A percentile compares a stretch with the other conserved stretches of the same genome.
These are phyloP conservation scores for maize (Zea mays) DNA, from an alignment of 176 grass and related monocot species.

Conservation along the genomic window DNA sequence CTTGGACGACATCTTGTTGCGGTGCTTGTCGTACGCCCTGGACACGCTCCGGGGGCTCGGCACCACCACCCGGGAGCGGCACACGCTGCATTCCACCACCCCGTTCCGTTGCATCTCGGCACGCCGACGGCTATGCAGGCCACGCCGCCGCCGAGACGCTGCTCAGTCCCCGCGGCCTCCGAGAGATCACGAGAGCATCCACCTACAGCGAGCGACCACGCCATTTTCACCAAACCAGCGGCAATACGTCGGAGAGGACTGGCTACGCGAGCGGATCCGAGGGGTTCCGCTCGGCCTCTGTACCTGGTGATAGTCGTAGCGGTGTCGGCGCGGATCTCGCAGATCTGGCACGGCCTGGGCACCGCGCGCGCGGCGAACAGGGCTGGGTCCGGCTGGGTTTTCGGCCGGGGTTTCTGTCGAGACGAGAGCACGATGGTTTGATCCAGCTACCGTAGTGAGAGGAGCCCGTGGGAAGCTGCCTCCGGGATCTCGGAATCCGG, in stretches of 20 bases:
- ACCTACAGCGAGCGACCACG: constrained; percentile 24
- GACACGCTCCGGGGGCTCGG: constrained; percentile 80
- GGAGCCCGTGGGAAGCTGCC: constrained; percentile 14
- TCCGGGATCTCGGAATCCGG: constrained; percentile 48
- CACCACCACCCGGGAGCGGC: constrained; percentile 72
- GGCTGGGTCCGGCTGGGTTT: background rate
- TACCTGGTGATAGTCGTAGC: constrained; percentile 35
- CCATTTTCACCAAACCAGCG: constrained; percentile 20
- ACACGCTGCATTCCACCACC: constrained; percentile 75
- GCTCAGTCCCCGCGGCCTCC: constrained; percentile 4
- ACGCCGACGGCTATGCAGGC: background rate
- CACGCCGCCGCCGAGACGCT: constrained; percentile 33
- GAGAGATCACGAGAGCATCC: constrained; percentile 42
- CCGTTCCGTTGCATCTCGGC: constrained; percentile 77
- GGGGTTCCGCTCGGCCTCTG: background rate
- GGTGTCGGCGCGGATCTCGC: constrained; percentile 46
- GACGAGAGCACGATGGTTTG: background rate
- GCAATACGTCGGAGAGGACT: background rate
- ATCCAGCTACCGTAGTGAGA: background rate
- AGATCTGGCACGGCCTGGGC: constrained; percentile 48
- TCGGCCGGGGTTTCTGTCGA: background rate
- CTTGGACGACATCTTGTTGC: constrained; percentile 75
- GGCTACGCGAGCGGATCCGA: constrained; percentile 27
- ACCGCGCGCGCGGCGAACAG: constrained; percentile 10
- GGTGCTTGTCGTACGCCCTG: constrained; percentile 90